phyloP scores from a whole-genome alignment of 192 early-diverging fungal genomes.

The Allomyces macrogynus region DNA sequence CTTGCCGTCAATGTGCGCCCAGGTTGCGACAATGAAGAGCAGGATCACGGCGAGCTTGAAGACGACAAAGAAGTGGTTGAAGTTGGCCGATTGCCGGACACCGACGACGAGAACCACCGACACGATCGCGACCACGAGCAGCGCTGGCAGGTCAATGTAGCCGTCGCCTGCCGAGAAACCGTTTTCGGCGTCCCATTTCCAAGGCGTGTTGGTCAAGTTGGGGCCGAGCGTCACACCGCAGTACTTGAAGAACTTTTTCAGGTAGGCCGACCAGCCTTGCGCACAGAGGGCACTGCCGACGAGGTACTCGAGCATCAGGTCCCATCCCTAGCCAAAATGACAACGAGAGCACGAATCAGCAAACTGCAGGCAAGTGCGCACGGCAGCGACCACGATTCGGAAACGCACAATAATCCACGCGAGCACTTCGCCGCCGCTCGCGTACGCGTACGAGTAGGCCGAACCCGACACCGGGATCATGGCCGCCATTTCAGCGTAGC shows the following conservation, averaged over 20 bases:
- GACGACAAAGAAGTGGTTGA: constrained; percentile 3
- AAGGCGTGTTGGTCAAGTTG: no score
- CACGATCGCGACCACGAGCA: neutral
- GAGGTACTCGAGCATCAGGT: constrained; percentile 5
- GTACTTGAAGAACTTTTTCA: constrained; percentile 1
- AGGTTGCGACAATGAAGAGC: constrained; percentile 3
- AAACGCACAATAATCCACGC: constrained; percentile 4
- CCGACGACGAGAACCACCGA: neutral
- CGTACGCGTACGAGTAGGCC: constrained; percentile 4
- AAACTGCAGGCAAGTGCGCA: no score
- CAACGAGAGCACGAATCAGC: no score
- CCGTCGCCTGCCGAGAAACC: no score
- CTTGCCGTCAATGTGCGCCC: neutral
- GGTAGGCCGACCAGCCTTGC: constrained; percentile 3
- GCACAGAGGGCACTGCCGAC: constrained; percentile 1
- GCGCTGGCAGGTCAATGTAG: neutral
- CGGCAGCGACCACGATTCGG: no score
- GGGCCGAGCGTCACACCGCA: neutral
- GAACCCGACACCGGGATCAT: constrained; percentile 4
- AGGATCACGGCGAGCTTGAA: constrained; percentile 4
- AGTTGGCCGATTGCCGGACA: constrained; percentile 1
- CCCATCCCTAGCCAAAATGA: neutral
- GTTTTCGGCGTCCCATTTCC: neutral
- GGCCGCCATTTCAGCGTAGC: constrained; percentile 1
- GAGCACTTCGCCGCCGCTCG: constrained; percentile 4